Conservation (phyloP, 1,139 yeast species). For the Arxiozyma slooffiae region DNA sequence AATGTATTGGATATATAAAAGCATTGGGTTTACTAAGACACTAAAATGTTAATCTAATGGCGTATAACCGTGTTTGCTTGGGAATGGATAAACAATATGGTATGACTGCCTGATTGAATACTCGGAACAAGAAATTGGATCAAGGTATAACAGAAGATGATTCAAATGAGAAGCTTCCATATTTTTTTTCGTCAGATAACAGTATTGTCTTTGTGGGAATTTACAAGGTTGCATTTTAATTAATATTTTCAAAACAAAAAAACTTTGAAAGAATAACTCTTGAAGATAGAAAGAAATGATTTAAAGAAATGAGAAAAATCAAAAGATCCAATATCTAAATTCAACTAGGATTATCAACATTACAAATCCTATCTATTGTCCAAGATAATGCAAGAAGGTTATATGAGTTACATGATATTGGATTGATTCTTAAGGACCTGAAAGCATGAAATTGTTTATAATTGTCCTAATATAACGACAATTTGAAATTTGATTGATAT, state of each 20-base stretch:
- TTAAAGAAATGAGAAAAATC: conserved; percentile 31
- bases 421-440: conserved; percentile 74
- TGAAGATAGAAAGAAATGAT: conserved; percentile 29
- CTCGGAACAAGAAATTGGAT: conserved; percentile 29
- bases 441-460: conserved; percentile 81
- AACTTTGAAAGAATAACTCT: conserved; percentile 21
- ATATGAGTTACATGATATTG: conserved; percentile 58
- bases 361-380: conserved; percentile 56
- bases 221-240: conserved; percentile 53
- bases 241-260: conserved; percentile 28
- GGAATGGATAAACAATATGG: conserved; percentile 48
- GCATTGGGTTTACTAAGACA: conserved; percentile 40
- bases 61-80: conserved; percentile 87
- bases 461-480: conserved; percentile 24
- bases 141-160: not conserved
- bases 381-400: conserved; percentile 63
- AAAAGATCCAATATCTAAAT: conserved; percentile 15
- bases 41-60: conserved; percentile 54
- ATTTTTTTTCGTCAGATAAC: conserved; percentile 79
- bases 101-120: conserved; percentile 14
- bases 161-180: conserved; percentile 43
- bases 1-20: conserved; percentile 69
- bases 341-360: conserved; percentile 31
- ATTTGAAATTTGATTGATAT: no score
- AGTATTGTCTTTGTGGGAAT: conserved; percentile 83